phyloP scores from a whole-genome alignment of 768 basidiomycete species.

The Suillus fuscotomentosus region DNA sequence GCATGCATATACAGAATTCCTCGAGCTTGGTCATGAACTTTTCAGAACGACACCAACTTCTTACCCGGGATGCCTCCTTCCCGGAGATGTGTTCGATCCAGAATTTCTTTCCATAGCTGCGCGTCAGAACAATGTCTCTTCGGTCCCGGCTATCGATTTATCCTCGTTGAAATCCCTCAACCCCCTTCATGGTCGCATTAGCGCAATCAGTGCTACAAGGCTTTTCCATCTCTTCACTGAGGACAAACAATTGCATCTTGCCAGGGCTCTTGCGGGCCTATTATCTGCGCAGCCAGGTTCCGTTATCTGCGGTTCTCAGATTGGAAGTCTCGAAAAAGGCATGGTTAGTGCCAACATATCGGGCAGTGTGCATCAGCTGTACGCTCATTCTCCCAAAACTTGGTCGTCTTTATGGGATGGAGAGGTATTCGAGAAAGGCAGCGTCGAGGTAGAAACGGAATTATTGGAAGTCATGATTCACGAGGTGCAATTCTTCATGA shows the following conservation, averaged over 20 bases:
- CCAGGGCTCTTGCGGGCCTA: constrained; percentile 25
- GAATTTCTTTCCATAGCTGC: constrained; percentile 35
- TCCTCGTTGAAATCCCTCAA: constrained; percentile 41
- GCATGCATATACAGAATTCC: constrained; percentile 41
- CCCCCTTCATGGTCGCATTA: constrained; percentile 45
- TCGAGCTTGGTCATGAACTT: constrained; percentile 57
- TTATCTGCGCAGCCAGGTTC: constrained; percentile 30
- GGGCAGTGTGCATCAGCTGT: not conserved
- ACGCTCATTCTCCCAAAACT: constrained; percentile 14
- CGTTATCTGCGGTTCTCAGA: constrained; percentile 30
- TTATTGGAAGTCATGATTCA: constrained; percentile 8
- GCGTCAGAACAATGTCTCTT: constrained; percentile 26
- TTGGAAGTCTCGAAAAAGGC: constrained; percentile 14
- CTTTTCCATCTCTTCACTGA: constrained; percentile 43
- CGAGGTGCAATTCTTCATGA: not conserved
- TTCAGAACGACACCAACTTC: constrained; percentile 53
- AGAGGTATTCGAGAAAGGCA: constrained; percentile 29
- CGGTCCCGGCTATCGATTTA: constrained; percentile 26
- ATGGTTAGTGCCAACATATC: not conserved
- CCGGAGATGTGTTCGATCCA: constrained; percentile 54
- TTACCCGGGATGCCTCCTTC: constrained; percentile 53
- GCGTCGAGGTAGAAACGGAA: constrained; percentile 27
- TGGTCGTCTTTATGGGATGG: constrained; percentile 21
- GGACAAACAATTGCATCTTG: constrained; percentile 27
- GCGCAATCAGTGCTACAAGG: constrained; percentile 47